phyloP scores from a whole-genome alignment of 345 rosid genomes.

The Aurinia saxatilis region DNA sequence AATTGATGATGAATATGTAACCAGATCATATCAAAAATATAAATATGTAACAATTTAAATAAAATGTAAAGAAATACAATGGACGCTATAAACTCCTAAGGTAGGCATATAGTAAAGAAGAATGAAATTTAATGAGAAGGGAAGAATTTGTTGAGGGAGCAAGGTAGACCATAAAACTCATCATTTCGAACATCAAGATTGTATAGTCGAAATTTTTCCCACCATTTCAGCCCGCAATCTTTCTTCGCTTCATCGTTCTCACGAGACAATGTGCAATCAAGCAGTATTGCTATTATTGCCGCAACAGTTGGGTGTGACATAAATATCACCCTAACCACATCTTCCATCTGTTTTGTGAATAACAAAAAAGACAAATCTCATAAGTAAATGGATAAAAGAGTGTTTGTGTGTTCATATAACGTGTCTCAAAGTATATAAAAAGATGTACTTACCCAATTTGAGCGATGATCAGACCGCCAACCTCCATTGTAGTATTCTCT shows the following conservation, averaged over 20 bases:
- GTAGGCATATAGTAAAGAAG: not conserved
- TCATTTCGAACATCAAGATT: conserved; percentile 56
- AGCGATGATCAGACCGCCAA: conserved; percentile 24
- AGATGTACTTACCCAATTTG: conserved; percentile 34
- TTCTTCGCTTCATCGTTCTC: conserved; percentile 37
- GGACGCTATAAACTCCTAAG: not conserved
- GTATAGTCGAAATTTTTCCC: conserved; percentile 55
- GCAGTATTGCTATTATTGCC: conserved; percentile 38
- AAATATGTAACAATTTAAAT: too few species aligned
- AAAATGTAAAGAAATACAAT: too few species aligned
- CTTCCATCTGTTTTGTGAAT: conserved; percentile 33
- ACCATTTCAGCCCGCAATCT: conserved; percentile 56
- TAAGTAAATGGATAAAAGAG: not conserved
- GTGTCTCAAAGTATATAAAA: not conserved
- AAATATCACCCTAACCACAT: conserved; percentile 48
- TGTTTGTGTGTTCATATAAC: not conserved
- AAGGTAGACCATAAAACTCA: conserved; percentile 63
- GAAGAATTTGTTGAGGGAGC: conserved; percentile 50
- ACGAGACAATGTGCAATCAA: conserved; percentile 44
- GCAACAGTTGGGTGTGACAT: conserved; percentile 58
- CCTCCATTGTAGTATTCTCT: conserved; percentile 42
- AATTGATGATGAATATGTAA: not conserved
- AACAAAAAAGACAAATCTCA: not conserved
- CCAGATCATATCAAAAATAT: too few species aligned
- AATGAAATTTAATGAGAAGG: conserved; percentile 30